Percentiles rank a stretch among this genome's conserved stretches.
These are phyloP conservation scores for Seminavis robusta DNA, from an alignment of 108 stramenopile genomes.

Conservation along the genomic window DNA sequence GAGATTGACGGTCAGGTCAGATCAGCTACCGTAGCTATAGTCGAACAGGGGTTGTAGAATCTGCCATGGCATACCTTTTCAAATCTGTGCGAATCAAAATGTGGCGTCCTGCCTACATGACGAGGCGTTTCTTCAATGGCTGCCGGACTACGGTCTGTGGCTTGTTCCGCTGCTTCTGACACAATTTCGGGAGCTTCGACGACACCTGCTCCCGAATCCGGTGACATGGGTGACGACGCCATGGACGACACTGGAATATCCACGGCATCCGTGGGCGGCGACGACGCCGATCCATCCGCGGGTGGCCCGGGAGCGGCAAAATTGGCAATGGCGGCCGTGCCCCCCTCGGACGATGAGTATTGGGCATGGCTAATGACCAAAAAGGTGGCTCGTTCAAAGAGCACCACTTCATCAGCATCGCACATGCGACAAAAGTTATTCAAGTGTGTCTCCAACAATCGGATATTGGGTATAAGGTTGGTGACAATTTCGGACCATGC, in stretches of 20 bases:
- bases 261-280: not conserved
- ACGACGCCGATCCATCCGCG: not conserved
- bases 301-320: not conserved
- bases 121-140: not conserved
- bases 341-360: not conserved
- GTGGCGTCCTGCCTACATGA: constrained; percentile 42
- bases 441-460: constrained; percentile 89
- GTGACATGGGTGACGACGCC: not conserved
- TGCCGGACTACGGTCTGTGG: not conserved
- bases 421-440: constrained; percentile 90
- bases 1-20: no score
- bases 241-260: not conserved
- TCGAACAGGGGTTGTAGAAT: no score
- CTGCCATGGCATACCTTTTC: no score
- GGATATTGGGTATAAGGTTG: constrained; percentile 96
- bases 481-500: constrained; percentile 97
- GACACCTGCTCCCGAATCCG: constrained; percentile 6
- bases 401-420: constrained; percentile 98
- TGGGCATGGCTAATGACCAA: constrained; percentile 93
- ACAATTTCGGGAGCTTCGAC: not conserved
- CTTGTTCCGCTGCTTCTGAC: not conserved
- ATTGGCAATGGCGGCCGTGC: not conserved
- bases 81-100: constrained; percentile 97
- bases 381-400: constrained; percentile 98
- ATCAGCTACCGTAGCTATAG: no score